A percentile compares a stretch with the other conserved stretches of the same genome.
Conservation (phyloP, 257 asterid species). For the Linaria vulgaris region DNA sequence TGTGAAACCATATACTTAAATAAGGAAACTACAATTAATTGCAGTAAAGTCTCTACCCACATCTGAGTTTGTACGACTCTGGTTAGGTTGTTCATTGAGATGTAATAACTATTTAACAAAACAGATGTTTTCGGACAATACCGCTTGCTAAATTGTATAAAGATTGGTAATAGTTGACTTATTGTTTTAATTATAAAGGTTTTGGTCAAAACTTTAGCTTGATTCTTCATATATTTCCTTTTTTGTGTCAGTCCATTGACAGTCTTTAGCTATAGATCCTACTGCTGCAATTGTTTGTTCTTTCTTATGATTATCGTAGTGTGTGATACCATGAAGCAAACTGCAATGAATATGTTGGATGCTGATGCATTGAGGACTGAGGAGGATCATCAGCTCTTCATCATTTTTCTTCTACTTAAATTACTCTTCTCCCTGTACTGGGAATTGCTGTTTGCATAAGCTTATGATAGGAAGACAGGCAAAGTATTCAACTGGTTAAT, state of each 20-base stretch:
- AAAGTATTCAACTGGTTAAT: background rate
- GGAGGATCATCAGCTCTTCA: background rate
- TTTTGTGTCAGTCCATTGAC: background rate
- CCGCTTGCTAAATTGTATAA: background rate
- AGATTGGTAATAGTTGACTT: constrained; percentile 5
- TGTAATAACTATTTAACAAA: background rate
- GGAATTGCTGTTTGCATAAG: background rate
- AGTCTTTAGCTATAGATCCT: constrained; percentile 14
- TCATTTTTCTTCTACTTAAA: background rate
- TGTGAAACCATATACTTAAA: too few relatives aligned
- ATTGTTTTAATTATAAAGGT: too few relatives aligned
- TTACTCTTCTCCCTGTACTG: background rate
- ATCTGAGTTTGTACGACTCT: constrained; percentile 1
- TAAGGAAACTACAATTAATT: too few relatives aligned
- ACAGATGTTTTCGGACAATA: background rate
- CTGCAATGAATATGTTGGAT: constrained; percentile 6
- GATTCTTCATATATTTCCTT: background rate
- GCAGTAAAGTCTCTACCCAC: background rate
- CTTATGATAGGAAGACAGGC: constrained; percentile 2
- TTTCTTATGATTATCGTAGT: background rate
- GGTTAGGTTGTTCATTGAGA: constrained; percentile 1
- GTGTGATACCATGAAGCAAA: background rate
- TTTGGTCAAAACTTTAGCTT: background rate
- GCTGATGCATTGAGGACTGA: background rate
- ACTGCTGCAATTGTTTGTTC: background rate